Evolutionary conservation across 805 yeast species (phyloP), one percentile per base, ranked within the genome.

Genomic region (Suhomyces pyralidae): DNA sequence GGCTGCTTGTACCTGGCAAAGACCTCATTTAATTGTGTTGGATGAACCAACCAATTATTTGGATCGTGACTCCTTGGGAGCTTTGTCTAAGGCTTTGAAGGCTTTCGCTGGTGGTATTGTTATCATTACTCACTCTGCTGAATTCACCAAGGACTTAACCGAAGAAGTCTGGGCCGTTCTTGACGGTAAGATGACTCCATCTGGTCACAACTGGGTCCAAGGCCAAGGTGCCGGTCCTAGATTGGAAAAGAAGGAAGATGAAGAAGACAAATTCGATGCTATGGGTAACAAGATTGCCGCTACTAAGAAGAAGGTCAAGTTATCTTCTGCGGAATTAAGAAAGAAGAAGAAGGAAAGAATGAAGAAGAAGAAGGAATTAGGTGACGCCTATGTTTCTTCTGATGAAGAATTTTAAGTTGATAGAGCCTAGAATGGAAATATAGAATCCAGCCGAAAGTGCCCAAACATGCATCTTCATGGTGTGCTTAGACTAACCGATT

Each of bases 281-380:
- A 90, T 94, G 96, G 99, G 99, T 84, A 94, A 94, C 97, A 94
- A 94, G 96, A 85, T 94, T 79, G 92, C 90, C 71, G 81, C 88
- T 76, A 90, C 82, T 77, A 90, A 91, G 88, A 94, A 94, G 96
- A 92, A 88, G 86, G 83, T 84, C 79, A 94, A 94, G 89, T 84
- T 94, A 74, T 89, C 97, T 65, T 91, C 98, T 75, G 97, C 99
- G 64, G 99, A 94, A 81, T 83, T 93, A 78, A 90, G 99, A 87
- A 94, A 94, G 97, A 94, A 94, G 97, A 94, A 94, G 97, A 94
- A 94, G 96, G 99, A 94, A 83, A 91, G 99, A 87, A 92, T 94
- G 98, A 90, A 88, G 88, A 94, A 93, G 96, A 94, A 93, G 97
- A 94, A 94, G 96, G 96, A 88, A 79, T 79, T 92, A 76, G 98